A percentile compares a stretch with the other conserved stretches of the same genome.
phyloP scores from a whole-genome alignment of 371 early-diverging fungal genomes.

The Batkoa obscura region DNA sequence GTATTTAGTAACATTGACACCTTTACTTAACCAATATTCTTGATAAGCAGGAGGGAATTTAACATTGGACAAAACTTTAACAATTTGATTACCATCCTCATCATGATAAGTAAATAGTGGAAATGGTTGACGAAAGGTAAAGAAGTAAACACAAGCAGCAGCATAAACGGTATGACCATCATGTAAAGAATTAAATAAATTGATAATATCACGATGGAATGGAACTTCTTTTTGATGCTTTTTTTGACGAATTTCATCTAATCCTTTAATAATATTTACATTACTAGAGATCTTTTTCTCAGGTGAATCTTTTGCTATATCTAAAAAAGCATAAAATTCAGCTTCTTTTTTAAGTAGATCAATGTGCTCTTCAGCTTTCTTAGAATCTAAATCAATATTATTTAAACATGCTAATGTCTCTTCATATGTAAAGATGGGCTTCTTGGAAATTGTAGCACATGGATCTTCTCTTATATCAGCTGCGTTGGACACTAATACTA shows the following conservation, averaged over 20 bases:
- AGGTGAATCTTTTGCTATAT: not conserved
- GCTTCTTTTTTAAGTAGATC: not conserved
- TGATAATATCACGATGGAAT: not conserved
- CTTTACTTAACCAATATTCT: not conserved
- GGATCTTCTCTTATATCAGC: not conserved
- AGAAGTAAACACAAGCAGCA: not conserved
- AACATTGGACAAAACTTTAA: not conserved
- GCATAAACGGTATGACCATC: not conserved
- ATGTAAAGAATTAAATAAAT: not conserved
- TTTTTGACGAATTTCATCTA: not conserved
- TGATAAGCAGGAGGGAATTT: not conserved
- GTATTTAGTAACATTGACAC: not conserved
- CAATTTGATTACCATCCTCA: not conserved
- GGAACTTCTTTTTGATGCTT: not conserved
- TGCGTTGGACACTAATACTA: no score
- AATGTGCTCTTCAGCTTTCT: not conserved
- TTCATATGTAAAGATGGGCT: not conserved
- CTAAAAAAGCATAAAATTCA: not conserved
- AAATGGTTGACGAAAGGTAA: not conserved
- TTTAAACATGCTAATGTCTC: not conserved
- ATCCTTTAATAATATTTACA: not conserved
- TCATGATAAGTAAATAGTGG: not conserved
- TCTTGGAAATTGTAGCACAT: not conserved
- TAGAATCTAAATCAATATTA: not conserved
- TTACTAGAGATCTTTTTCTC: not conserved